Conservation (phyloP, 2,329 filamentous ascomycete species). For the Alternaria sp. region DNA sequence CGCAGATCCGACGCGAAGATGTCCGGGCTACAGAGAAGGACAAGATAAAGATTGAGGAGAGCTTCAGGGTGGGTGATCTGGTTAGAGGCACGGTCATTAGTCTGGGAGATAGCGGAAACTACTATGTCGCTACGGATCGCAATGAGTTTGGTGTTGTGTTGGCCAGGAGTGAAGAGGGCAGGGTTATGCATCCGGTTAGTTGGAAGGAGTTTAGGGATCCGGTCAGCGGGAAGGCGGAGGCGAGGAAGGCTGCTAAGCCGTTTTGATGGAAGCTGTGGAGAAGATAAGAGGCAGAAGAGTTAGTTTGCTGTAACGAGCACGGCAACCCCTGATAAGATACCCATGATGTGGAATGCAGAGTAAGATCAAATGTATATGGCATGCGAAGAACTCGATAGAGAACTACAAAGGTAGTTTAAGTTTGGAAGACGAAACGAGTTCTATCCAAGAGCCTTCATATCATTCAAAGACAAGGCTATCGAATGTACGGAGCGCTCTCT, state of each 20-base stretch:
- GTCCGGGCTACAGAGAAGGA: conserved; percentile 96
- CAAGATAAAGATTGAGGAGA: conserved; percentile 87
- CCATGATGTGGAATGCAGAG: not conserved
- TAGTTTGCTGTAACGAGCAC: not conserved
- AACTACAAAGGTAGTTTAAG: no score
- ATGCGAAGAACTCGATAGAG: not conserved
- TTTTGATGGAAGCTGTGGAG: conserved; percentile 50
- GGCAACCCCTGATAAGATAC: not conserved
- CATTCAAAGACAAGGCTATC: not conserved
- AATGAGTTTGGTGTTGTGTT: conserved; percentile 95
- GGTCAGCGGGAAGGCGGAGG: conserved; percentile 76
- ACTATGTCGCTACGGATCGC: conserved; percentile 89
- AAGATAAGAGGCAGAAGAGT: not conserved
- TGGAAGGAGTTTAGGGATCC: conserved; percentile 95
- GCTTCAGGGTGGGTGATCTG: conserved; percentile 91
- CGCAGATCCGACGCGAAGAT: conserved; percentile 85
- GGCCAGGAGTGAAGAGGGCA: conserved; percentile 85
- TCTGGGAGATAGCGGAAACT: conserved; percentile 90
- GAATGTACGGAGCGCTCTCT: not conserved
- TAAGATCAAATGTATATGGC: not conserved
- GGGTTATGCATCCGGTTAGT: conserved; percentile 89
- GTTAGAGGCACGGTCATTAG: conserved; percentile 88
- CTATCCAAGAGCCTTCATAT: no score
- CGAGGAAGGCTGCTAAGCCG: conserved; percentile 92
- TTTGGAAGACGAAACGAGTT: no score